These are phyloP conservation scores for Trichoderma simmonsii DNA, from an alignment of 2,329 filamentous ascomycete genomes.

Conservation along the genomic window DNA sequence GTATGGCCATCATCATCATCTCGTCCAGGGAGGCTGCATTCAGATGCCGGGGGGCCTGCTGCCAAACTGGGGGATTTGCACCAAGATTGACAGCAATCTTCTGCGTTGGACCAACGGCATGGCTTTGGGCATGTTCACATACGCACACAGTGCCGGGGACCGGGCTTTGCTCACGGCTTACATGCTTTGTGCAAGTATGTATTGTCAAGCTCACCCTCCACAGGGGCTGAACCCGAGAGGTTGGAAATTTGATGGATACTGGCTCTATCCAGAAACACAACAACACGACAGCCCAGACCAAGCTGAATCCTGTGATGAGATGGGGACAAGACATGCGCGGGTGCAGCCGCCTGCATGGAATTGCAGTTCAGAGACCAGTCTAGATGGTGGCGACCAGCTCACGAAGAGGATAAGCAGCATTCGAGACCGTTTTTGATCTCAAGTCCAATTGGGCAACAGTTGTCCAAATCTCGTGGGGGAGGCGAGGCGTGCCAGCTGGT, in stretches of 20 bases:
- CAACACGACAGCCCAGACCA: background rate
- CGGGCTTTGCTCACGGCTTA: constrained; percentile 1
- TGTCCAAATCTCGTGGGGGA: background rate
- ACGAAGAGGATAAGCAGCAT: background rate
- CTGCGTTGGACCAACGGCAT: constrained; percentile 8
- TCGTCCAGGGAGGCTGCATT: background rate
- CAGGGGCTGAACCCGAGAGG: constrained; percentile 5
- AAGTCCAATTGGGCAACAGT: background rate
- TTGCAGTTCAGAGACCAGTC: constrained; percentile 1
- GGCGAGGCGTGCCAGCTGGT: background rate
- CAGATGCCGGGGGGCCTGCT: constrained; percentile 5
- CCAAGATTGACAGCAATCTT: constrained; percentile 10
- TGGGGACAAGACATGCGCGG: background rate
- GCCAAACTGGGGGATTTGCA: background rate
- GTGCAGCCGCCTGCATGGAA: background rate
- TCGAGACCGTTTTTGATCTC: background rate
- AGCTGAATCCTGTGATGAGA: background rate
- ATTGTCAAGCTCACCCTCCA: background rate
- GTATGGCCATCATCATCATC: background rate
- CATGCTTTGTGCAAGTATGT: background rate
- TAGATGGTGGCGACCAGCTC: constrained; percentile 2
- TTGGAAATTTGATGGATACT: constrained; percentile 8
- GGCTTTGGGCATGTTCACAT: constrained; percentile 1
- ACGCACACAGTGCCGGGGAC: constrained; percentile 6
- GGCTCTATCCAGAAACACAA: background rate